Percentiles rank a stretch among this genome's conserved stretches.
phyloP scores from a whole-genome alignment of 2,329 filamentous ascomycete species.

The Xylariaceae sp. region DNA sequence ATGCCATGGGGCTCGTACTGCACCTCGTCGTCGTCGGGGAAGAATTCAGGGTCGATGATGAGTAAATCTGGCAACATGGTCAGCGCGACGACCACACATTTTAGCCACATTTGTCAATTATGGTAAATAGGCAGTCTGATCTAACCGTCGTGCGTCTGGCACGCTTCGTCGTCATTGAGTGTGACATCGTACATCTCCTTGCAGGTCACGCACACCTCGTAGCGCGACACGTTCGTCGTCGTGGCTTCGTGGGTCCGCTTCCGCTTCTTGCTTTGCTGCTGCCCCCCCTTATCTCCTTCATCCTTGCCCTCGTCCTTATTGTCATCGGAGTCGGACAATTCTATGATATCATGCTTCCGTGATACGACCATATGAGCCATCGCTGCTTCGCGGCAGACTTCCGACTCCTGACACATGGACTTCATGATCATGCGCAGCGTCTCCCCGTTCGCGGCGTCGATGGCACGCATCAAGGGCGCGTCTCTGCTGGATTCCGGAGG shows the following conservation, averaged over 20 bases:
- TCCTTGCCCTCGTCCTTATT: too few relatives aligned
- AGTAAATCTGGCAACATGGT: constrained; percentile 2
- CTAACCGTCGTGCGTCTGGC: constrained; percentile 11
- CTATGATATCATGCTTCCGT: constrained; percentile 7
- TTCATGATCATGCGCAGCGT: constrained; percentile 8
- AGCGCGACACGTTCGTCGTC: neutral
- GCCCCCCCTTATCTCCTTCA: neutral
- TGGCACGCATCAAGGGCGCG: constrained; percentile 4
- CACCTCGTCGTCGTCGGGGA: constrained; percentile 13
- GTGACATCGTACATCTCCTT: constrained; percentile 12
- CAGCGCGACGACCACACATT: neutral
- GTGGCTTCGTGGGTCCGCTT: neutral
- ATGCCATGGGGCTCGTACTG: neutral
- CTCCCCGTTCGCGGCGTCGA: constrained; percentile 6
- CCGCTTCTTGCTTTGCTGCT: constrained; percentile 5
- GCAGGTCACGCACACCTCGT: constrained; percentile 11
- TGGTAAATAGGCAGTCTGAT: neutral
- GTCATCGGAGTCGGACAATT: constrained; percentile 6
- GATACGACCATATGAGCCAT: constrained; percentile 5
- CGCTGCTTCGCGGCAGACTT: constrained; percentile 9
- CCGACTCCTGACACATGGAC: constrained; percentile 12
- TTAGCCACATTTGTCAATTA: neutral
- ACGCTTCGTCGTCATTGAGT: constrained; percentile 12
- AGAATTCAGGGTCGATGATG: constrained; percentile 3
- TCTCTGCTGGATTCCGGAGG: neutral